These are phyloP conservation scores for Blastocystis sp. DNA, from an alignment of 352 stramenopile genomes.

Conservation along the genomic window DNA sequence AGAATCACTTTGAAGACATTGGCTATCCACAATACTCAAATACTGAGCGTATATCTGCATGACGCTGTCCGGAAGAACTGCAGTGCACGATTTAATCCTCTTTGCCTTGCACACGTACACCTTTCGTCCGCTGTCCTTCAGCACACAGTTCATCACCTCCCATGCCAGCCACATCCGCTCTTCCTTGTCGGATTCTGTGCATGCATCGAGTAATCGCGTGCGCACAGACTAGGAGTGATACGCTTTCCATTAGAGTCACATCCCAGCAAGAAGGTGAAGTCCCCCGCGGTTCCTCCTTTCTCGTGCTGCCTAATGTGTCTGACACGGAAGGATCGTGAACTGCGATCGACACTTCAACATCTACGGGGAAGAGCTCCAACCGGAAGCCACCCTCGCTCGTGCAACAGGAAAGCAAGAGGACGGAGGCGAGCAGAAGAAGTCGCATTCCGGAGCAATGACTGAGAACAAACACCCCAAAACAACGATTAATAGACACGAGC, in stretches of 20 bases:
- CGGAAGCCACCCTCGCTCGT: background rate
- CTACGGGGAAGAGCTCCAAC: background rate
- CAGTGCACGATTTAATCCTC: background rate
- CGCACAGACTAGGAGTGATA: conserved; percentile 17
- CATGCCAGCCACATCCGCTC: conserved; percentile 11
- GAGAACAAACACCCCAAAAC: conserved; percentile 27
- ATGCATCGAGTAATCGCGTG: background rate
- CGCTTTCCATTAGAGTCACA: background rate
- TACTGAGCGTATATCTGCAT: conserved; percentile 25
- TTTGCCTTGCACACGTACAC: conserved; percentile 7
- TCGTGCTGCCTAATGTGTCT: background rate
- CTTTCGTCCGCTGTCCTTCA: conserved; percentile 32
- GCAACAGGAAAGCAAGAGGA: background rate
- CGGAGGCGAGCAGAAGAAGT: background rate
- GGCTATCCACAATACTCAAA: conserved; percentile 4
- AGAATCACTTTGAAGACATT: conserved; percentile 2
- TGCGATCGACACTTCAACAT: background rate
- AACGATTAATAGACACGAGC: conserved; percentile 67
- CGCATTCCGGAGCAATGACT: background rate
- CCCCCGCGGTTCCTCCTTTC: background rate
- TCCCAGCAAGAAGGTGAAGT: conserved; percentile 43
- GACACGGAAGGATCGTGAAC: background rate
- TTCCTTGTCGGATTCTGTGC: background rate
- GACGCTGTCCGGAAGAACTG: background rate
- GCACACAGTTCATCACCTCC: conserved; percentile 35